Evolutionary conservation across 805 yeast genomes (phyloP), one percentile per base, ranked within the genome.

Genomic region (Monosporozyma unispora): DNA sequence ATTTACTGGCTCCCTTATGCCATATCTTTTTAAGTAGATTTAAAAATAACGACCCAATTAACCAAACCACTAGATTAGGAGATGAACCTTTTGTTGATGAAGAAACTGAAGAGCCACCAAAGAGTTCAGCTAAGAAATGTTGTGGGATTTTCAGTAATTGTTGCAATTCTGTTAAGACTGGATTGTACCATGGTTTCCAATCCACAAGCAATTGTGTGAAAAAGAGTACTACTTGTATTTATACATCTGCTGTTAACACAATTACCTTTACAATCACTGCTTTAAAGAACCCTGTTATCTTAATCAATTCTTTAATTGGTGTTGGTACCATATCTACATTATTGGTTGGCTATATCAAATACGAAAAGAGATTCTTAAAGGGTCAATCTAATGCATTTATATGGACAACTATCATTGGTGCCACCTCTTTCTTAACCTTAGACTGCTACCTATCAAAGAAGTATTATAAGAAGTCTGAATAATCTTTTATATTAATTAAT

Each of bases 271-370:
- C 10, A 4, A 14, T 33, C 6, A 11, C 14, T 6, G 19, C 50
- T 10, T 69, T 81, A 54, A 72, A 79, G 58, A 80, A 81, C 68
- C 87, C 87, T 0, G 83, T 77, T 3, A 83, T 81, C 44, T 66
- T 76, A 18, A 63, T 77, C 29, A 84, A 81, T 63, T 64, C 75
- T 2, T 69, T 77, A 16, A 70, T 78, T 41, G 73, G 78, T 28
- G 60, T 73, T 7, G 73, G 77, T 39, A 76, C 77, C 14, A 60
- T 74, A 31, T 67, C 74, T 23, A 78, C 78, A 3, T 72, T 78
- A 23, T 70, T 77, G 54, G 66, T 69, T 47, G 79, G 76, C 22
- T 76, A 75, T 50, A 60, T 67, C 58, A 72, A 57, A 77, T 77
- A 66, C 73, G 81, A 69, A 62, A 70, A 55, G 67, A 76, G 69